Percentiles rank a stretch among this genome's conserved stretches.
phyloP scores from a whole-genome alignment of 495 filamentous ascomycete genomes.

The Lindgomyces ingoldianus region DNA sequence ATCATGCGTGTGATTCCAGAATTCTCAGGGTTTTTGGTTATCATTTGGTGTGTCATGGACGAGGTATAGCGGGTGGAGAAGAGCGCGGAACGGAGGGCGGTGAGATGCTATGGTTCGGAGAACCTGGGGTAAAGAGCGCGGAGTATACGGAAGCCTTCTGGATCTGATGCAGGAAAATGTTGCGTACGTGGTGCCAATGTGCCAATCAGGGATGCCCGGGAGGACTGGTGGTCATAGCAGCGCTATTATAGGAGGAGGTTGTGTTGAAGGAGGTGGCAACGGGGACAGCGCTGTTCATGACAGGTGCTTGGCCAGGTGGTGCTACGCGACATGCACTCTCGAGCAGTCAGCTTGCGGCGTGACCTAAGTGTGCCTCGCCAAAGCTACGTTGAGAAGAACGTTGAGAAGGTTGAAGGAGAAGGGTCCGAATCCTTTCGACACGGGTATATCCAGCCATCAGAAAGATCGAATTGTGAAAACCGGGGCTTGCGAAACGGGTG shows the following conservation, averaged over 20 bases:
- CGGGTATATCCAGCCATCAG: background rate
- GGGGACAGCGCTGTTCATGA: background rate
- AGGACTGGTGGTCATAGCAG: slow-evolving; percentile 1
- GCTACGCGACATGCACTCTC: background rate
- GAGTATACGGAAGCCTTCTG: slow-evolving; percentile 20
- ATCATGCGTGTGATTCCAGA: background rate
- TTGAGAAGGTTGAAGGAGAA: background rate
- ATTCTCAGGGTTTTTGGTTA: background rate
- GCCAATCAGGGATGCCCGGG: background rate
- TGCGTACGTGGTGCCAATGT: slow-evolving; percentile 17
- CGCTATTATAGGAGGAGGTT: slow-evolving; percentile 6
- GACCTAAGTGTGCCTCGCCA: background rate
- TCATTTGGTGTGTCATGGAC: background rate
- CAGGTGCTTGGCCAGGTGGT: background rate
- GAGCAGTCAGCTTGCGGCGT: background rate
- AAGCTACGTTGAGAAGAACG: background rate
- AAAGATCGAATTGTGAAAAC: background rate
- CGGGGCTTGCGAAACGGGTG: background rate
- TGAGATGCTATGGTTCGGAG: slow-evolving; percentile 14
- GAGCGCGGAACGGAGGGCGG: background rate
- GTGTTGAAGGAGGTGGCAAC: slow-evolving; percentile 5
- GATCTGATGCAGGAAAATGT: slow-evolving; percentile 15
- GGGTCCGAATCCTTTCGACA: slow-evolving; percentile 1
- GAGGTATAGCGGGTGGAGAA: background rate
- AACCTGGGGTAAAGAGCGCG: slow-evolving; percentile 28